These are phyloP conservation scores for Caryopteris hybrid DNA, from an alignment of 305 asterid genomes.

Conservation along the genomic window DNA sequence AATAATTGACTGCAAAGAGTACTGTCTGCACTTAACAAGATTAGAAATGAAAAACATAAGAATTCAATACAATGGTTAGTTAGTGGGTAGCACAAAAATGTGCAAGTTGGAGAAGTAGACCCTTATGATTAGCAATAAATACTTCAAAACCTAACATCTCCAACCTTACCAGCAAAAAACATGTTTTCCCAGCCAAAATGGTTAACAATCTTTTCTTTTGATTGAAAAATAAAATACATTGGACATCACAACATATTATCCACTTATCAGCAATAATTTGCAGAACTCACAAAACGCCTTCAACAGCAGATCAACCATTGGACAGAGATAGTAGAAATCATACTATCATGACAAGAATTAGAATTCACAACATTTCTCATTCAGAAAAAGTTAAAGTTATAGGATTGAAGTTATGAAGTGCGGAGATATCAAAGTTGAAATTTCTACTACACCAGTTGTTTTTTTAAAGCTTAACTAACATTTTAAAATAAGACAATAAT, in stretches of 20 bases:
- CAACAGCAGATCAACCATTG: no score
- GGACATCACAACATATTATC: not conserved
- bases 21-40: no score
- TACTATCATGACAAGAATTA: not conserved
- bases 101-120: not conserved
- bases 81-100: not conserved
- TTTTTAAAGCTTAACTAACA: not conserved
- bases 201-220: not conserved
- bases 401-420: not conserved
- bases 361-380: not conserved
- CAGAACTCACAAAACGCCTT: not conserved
- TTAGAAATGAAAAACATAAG: no score
- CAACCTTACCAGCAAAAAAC: not conserved
- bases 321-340: no score
- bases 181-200: not conserved
- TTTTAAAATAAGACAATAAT: not conserved
- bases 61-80: no score
- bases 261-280: not conserved
- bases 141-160: not conserved
- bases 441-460: no score
- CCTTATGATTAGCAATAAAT: not conserved
- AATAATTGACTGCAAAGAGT: no score
- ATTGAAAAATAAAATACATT: not conserved
- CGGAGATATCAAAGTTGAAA: no score
- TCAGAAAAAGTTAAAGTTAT: no score